phyloP scores from a whole-genome alignment of 768 basidiomycete genomes.

The Neoboletus magnificus region DNA sequence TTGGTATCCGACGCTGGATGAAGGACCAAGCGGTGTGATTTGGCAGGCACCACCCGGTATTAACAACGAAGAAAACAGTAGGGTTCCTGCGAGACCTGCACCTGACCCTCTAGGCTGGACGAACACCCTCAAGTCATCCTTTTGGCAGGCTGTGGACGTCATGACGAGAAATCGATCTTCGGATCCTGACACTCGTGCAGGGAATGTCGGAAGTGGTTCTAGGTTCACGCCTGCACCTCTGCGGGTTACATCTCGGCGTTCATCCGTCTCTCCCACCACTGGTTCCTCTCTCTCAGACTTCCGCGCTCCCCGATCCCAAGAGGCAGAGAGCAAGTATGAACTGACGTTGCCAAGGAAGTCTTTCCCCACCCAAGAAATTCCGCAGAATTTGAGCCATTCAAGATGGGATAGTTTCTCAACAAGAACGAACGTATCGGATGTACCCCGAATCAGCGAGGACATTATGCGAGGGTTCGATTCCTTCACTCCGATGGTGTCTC shows the following conservation, averaged over 20 bases:
- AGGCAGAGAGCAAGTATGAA: neutral
- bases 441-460: neutral
- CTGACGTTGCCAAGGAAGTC: neutral
- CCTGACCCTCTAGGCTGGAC: conserved; percentile 38
- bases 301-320: neutral
- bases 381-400: neutral
- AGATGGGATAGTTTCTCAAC: neutral
- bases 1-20: conserved; percentile 7
- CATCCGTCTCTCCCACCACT: neutral
- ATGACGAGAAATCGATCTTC: conserved; percentile 43
- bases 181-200: neutral
- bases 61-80: neutral
- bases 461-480: neutral
- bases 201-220: conserved; percentile 7
- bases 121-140: conserved; percentile 39
- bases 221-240: conserved; percentile 22
- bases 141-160: conserved; percentile 48
- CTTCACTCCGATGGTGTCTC: neutral
- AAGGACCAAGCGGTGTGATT: neutral
- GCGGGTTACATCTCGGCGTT: conserved; percentile 14
- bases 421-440: neutral
- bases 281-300: neutral
- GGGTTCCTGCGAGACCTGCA: neutral
- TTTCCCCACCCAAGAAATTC: neutral
- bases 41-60: neutral